Percentiles rank a stretch among this genome's conserved stretches.
Evolutionary conservation across 2,329 filamentous ascomycete species (phyloP).

Genomic region (Chaetomium olivaceum): DNA sequence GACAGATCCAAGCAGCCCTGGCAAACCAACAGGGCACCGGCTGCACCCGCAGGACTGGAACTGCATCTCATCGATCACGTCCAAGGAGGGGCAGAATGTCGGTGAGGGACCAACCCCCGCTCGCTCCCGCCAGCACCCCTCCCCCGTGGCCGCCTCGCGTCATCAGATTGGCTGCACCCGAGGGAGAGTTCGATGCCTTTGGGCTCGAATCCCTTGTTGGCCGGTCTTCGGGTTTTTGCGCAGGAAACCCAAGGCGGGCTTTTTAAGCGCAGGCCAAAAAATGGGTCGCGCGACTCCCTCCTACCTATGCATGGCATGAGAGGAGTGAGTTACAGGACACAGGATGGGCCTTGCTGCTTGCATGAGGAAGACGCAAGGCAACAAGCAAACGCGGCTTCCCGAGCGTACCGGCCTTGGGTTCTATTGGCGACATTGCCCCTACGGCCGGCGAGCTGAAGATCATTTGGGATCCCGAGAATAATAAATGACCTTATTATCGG

Average conservation of each 20-base stretch:
- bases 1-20: neutral
- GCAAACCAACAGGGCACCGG: neutral
- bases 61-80: conserved; percentile 1
- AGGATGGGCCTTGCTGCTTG: neutral
- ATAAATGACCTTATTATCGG: neutral
- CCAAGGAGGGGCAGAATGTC: conserved; percentile 19
- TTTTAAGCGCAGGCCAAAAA: neutral
- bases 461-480: neutral
- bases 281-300: neutral
- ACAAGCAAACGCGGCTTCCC: neutral
- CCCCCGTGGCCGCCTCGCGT: conserved; percentile 18
- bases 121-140: neutral
- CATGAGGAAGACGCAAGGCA: neutral
- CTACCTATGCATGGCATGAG: neutral
- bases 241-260: neutral
- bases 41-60: neutral
- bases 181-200: neutral
- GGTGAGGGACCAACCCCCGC: conserved; percentile 17
- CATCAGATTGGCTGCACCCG: conserved; percentile 18
- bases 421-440: neutral
- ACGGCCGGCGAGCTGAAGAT: neutral
- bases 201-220: neutral
- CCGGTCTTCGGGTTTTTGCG: neutral
- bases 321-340: neutral
- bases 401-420: neutral